phyloP scores from a whole-genome alignment of 106 monocot species.

The Amphibolis antarctica region DNA sequence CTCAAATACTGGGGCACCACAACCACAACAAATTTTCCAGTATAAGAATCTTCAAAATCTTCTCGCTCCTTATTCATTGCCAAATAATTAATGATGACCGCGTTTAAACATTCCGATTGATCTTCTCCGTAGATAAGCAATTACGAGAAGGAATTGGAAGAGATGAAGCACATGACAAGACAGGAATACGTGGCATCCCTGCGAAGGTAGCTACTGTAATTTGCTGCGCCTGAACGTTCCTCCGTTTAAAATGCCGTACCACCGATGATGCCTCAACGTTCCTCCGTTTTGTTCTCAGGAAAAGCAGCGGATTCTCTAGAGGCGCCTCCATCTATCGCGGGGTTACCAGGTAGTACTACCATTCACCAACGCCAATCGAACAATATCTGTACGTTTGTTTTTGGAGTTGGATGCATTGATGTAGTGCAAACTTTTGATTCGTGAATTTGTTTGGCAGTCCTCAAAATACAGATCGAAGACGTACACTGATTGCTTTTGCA shows the following conservation, averaged over 20 bases:
- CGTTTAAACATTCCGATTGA: not conserved
- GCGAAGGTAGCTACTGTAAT: constrained; percentile 42
- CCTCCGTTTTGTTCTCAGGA: constrained; percentile 36
- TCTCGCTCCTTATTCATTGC: not conserved
- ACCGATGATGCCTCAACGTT: not conserved
- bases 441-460: too few relatives aligned
- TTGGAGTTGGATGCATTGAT: not conserved
- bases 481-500: too few relatives aligned
- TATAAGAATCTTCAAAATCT: constrained; percentile 18
- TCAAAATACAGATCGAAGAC: too few relatives aligned
- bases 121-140: constrained; percentile 51
- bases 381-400: too few relatives aligned
- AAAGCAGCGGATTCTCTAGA: constrained; percentile 97
- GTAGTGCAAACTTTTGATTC: not conserved
- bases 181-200: constrained; percentile 96
- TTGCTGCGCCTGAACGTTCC: not conserved
- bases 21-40: constrained; percentile 93
- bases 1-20: constrained; percentile 98
- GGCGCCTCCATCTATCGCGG: constrained; percentile 96
- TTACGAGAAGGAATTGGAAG: constrained; percentile 92
- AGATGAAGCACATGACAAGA: constrained; percentile 99
- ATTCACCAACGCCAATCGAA: too few relatives aligned
- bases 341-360: constrained; percentile 61
- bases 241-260: not conserved
- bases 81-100: not conserved